phyloP scores from a whole-genome alignment of 2,329 filamentous ascomycete genomes.

The Pseudogymnoascus sp. region DNA sequence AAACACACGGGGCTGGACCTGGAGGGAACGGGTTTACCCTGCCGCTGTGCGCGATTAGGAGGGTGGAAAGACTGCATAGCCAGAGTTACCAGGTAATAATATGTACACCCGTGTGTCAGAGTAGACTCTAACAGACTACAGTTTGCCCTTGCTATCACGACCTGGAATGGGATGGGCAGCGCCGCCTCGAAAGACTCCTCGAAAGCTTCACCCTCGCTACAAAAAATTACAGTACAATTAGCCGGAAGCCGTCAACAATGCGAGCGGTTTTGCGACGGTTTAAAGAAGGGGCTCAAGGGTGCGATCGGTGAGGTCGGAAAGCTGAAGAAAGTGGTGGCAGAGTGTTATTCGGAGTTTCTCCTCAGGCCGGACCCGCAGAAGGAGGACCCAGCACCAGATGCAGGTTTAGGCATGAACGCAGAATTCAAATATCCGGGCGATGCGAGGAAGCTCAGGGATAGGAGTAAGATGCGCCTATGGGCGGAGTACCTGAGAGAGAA shows the following conservation, averaged over 20 bases:
- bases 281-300: constrained; percentile 82
- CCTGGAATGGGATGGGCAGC: constrained; percentile 70
- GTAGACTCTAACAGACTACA: constrained; percentile 26
- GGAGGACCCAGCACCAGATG: constrained; percentile 65
- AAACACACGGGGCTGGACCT: constrained; percentile 86
- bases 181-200: constrained; percentile 43
- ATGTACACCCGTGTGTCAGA: constrained; percentile 8
- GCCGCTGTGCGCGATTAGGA: constrained; percentile 80
- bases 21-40: constrained; percentile 94
- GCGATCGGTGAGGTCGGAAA: constrained; percentile 83
- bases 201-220: constrained; percentile 44
- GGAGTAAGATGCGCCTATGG: constrained; percentile 97
- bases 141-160: constrained; percentile 90
- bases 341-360: constrained; percentile 88
- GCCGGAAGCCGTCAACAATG: constrained; percentile 82
- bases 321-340: constrained; percentile 67
- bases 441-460: constrained; percentile 82
- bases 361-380: constrained; percentile 57
- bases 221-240: constrained; percentile 86
- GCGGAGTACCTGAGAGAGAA: constrained; percentile 94
- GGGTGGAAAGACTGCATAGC: constrained; percentile 88
- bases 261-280: constrained; percentile 89
- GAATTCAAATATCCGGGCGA: constrained; percentile 87
- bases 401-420: constrained; percentile 72
- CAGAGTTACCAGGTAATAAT: constrained; percentile 64